Evolutionary conservation across 306 rosid genomes (phyloP), one percentile per base, ranked within the genome.

Genomic region (Coriaria nepalensis): DNA sequence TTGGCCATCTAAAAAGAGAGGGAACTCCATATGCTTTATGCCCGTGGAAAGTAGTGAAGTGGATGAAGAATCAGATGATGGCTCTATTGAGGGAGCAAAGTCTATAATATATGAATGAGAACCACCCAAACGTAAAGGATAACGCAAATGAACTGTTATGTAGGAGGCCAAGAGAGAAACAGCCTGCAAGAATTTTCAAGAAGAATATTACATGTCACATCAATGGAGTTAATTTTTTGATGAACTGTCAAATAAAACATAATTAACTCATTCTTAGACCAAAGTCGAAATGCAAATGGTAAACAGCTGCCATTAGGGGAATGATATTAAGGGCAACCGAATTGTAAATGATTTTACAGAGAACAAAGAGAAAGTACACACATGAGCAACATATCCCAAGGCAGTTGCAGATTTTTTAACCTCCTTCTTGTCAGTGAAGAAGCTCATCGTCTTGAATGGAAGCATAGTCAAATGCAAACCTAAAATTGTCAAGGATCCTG

Each of bases 341-440:
- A 20, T 20, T 20, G 3, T 20, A 20, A n/a, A 41, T 7, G 47
- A 43, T 33, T 40, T 46, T 40, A 53, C 44, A 13, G 5, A 44
- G 35, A 50, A 48, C 13, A 36, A 12, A 53, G 49, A 55, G 35
- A 37, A 51, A 53, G 55, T 53, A 77, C 98, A 67, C 68, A 90
- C 98, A 45, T 90, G 96, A 13, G 83, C 87, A 32, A 69, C 87
- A 55, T 82, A 90, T 73, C 96, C 98, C 58, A 90, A 71, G 69
- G 96, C 81, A 51, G 94, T 77, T 65, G 98, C 83, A 73, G 94
- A 79, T 66, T 52, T 79, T 71, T 82, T 95, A 63, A 75, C 78
- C 70, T 81, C 96, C 74, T 82, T 90, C 75, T 90, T 90, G 67
- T 90, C 94, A 8, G 92, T 63, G 84, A 90, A 90, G 68, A 90